Evolutionary conservation across 2,329 filamentous ascomycete species (phyloP).

Genomic region (Aureobasidium zeae): DNA sequence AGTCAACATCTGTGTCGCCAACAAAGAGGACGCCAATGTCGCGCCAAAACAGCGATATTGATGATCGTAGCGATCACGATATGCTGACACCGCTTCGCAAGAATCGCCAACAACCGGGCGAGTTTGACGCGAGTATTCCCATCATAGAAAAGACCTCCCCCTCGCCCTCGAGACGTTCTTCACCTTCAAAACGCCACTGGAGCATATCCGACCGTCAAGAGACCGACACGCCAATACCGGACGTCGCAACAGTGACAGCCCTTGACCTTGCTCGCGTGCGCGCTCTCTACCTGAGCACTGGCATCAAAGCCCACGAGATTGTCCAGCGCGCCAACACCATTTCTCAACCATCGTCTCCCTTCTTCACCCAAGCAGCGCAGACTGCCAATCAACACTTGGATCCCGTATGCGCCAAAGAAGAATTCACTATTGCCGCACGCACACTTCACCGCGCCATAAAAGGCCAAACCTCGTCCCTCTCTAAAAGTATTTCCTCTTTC

Average conservation of each 20-base stretch:
- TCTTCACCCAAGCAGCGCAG: slow-evolving; percentile 30
- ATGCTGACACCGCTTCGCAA: slow-evolving; percentile 4
- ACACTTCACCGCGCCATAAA: slow-evolving; percentile 42
- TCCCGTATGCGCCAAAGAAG: slow-evolving; percentile 41
- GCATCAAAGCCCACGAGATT: slow-evolving; percentile 84
- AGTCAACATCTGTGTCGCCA: background rate
- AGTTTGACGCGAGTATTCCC: background rate
- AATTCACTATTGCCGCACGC: slow-evolving; percentile 45
- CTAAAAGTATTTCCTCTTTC: slow-evolving; percentile 19
- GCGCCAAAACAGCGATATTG: background rate
- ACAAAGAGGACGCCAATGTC: background rate
- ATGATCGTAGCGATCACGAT: background rate
- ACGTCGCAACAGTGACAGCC: slow-evolving; percentile 36
- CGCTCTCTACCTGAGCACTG: slow-evolving; percentile 68
- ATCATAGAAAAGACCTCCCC: background rate
- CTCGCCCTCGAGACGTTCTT: background rate
- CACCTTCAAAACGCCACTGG: slow-evolving; percentile 42
- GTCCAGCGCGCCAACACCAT: slow-evolving; percentile 51
- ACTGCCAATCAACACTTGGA: slow-evolving; percentile 35
- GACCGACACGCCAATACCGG: slow-evolving; percentile 29
- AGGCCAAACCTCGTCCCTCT: slow-evolving; percentile 20
- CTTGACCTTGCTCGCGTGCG: slow-evolving; percentile 74
- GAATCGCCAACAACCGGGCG: background rate
- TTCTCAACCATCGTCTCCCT: slow-evolving; percentile 21
- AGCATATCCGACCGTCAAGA: slow-evolving; percentile 46